Evolutionary conservation across 163 green algal species (phyloP).

Genomic region (Chlorella variabilis): DNA sequence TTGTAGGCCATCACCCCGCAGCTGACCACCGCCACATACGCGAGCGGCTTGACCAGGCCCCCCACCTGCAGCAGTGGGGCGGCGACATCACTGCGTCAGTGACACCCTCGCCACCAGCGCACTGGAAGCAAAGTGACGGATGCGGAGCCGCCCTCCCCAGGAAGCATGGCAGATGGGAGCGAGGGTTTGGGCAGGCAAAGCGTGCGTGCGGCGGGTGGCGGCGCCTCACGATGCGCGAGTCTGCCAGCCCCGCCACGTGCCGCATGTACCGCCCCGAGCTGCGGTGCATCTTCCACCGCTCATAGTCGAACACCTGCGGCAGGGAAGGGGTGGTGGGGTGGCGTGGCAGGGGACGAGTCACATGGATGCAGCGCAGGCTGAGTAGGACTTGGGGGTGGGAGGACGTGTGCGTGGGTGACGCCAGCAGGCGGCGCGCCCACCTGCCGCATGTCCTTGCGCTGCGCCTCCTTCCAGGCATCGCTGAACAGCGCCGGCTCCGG

Average conservation of each 20-base stretch:
- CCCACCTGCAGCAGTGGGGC: no score
- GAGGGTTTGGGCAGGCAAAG: no score
- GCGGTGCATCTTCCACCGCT: conserved; percentile 14
- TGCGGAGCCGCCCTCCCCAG: no score
- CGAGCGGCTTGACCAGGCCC: background rate
- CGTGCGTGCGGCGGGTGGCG: no score
- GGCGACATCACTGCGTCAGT: no score
- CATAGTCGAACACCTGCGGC: conserved; percentile 10
- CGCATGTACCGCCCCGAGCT: conserved; percentile 1
- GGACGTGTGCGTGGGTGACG: background rate
- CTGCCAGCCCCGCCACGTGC: background rate
- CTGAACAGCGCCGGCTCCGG: background rate
- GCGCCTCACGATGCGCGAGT: background rate
- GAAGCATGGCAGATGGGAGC: no score
- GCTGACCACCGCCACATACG: background rate
- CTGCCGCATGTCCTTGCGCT: background rate
- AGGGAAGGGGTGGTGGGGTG: no score
- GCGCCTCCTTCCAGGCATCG: background rate
- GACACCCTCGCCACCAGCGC: no score
- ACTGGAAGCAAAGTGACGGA: no score
- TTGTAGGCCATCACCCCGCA: background rate
- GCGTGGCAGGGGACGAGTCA: no score
- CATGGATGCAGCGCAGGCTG: no score
- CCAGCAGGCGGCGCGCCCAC: background rate
- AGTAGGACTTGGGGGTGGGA: background rate